A percentile compares a stretch with the other conserved stretches of the same genome.
phyloP scores from a whole-genome alignment of 2,329 filamentous ascomycete species.

The Aspergillus sp. region DNA sequence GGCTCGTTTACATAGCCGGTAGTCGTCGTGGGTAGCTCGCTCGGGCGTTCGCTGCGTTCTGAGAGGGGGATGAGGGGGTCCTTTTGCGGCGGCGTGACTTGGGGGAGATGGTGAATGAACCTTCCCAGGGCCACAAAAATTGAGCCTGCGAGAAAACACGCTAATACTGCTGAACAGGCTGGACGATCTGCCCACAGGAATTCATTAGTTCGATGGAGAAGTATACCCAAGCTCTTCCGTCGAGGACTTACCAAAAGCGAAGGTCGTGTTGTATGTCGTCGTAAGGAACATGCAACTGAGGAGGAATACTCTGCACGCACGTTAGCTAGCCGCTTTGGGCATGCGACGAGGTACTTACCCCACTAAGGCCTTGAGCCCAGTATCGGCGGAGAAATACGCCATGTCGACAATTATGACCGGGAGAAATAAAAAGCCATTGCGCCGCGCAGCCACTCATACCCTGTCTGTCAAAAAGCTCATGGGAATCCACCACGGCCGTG shows the following conservation, averaged over 20 bases:
- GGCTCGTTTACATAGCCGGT: constrained; percentile 3
- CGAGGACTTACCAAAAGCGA: constrained; percentile 29
- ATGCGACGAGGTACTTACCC: constrained; percentile 16
- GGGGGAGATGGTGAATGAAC: constrained; percentile 19
- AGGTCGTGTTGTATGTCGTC: constrained; percentile 28
- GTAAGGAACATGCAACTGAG: constrained; percentile 26
- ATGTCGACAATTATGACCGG: constrained; percentile 13
- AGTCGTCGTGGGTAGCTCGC: constrained; percentile 6
- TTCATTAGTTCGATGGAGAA: neutral
- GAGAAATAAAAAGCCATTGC: constrained; percentile 8
- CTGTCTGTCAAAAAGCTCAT: constrained; percentile 4
- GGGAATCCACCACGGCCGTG: constrained; percentile 2
- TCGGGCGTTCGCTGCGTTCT: constrained; percentile 17
- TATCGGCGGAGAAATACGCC: constrained; percentile 20
- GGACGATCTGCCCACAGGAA: constrained; percentile 33
- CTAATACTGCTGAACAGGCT: constrained; percentile 33
- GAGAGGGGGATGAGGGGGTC: constrained; percentile 19
- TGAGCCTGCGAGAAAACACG: constrained; percentile 33
- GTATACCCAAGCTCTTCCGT: neutral
- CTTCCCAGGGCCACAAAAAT: constrained; percentile 29
- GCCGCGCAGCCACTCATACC: neutral
- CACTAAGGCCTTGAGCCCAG: constrained; percentile 22
- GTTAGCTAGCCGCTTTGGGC: constrained; percentile 10
- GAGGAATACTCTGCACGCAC: constrained; percentile 19
- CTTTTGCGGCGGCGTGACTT: constrained; percentile 14